phyloP scores from a whole-genome alignment of 2,329 filamentous ascomycete genomes.

The Pleurostoma richardsiae region DNA sequence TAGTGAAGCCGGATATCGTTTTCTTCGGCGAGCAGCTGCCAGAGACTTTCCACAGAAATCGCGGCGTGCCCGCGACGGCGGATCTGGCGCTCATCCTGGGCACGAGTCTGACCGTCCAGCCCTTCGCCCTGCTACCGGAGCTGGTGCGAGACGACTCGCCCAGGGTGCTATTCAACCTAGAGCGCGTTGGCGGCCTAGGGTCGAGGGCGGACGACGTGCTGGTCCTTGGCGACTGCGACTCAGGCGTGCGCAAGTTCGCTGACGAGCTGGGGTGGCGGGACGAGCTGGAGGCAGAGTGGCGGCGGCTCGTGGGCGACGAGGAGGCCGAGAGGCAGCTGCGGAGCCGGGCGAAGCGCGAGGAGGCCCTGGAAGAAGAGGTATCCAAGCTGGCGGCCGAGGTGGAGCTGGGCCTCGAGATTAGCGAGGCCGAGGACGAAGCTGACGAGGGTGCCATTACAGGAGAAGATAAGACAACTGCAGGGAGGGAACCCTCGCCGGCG shows the following conservation, averaged over 20 bases:
- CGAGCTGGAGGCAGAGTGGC: constrained; percentile 76
- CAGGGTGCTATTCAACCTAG: constrained; percentile 81
- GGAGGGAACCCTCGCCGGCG: too few species aligned
- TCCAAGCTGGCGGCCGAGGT: constrained; percentile 23
- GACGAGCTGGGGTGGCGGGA: constrained; percentile 77
- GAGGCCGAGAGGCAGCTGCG: constrained; percentile 46
- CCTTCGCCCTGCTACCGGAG: constrained; percentile 77
- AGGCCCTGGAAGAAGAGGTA: constrained; percentile 37
- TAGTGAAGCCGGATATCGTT: constrained; percentile 92
- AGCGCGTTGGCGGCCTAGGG: constrained; percentile 76
- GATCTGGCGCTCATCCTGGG: constrained; percentile 53
- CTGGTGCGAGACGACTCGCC: constrained; percentile 59
- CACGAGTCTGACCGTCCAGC: constrained; percentile 81
- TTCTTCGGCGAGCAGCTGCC: constrained; percentile 75
- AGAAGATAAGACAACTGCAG: too few species aligned
- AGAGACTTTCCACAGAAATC: constrained; percentile 56
- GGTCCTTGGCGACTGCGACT: constrained; percentile 76
- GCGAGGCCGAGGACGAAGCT: background rate
- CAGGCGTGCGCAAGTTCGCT: constrained; percentile 73
- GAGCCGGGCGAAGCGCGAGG: constrained; percentile 21
- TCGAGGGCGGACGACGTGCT: constrained; percentile 78
- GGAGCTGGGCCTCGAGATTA: constrained; percentile 15
- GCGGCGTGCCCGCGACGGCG: constrained; percentile 37
- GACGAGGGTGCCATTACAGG: background rate
- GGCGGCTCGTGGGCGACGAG: constrained; percentile 56